phyloP scores from a whole-genome alignment of 1,284 basidiomycete genomes.

The Sporisorium scitamineum region DNA sequence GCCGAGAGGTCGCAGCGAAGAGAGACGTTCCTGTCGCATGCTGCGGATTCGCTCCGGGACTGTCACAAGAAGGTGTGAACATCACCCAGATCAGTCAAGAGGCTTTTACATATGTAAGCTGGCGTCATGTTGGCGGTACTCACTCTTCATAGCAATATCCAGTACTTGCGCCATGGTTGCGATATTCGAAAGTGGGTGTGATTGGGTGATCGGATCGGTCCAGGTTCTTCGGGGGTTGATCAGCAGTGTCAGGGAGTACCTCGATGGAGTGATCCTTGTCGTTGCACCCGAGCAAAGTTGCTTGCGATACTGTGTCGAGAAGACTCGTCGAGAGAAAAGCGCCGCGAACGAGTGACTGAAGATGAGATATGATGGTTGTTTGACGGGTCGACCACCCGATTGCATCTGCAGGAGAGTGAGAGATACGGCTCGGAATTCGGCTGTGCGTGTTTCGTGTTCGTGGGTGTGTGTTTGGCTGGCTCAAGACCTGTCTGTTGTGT shows the following conservation, averaged over 20 bases:
- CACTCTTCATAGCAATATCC: constrained; percentile 56
- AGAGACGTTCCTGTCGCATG: constrained; percentile 80
- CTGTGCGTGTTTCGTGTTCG: constrained; percentile 6
- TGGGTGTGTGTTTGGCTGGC: neutral
- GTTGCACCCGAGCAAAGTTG: neutral
- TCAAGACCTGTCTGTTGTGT: neutral
- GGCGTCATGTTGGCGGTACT: constrained; percentile 4
- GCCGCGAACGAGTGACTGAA: neutral
- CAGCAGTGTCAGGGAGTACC: neutral
- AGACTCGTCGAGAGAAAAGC: too few relatives aligned
- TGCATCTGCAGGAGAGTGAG: neutral
- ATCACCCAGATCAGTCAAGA: neutral
- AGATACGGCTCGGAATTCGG: constrained; percentile 22
- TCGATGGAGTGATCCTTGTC: neutral
- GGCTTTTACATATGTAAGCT: neutral
- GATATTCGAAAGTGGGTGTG: neutral
- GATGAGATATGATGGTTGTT: neutral
- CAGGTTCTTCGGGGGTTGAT: neutral
- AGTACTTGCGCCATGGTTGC: constrained; percentile 56
- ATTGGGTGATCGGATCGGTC: neutral
- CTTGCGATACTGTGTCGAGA: neutral
- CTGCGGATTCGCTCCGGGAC: constrained; percentile 58
- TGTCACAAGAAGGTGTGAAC: constrained; percentile 1
- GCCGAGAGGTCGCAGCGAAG: constrained; percentile 80
- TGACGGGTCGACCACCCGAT: neutral